Evolutionary conservation across 805 yeast species (phyloP), one percentile per base, ranked within the genome.

Genomic region (Kodamaea kakaduensis): DNA sequence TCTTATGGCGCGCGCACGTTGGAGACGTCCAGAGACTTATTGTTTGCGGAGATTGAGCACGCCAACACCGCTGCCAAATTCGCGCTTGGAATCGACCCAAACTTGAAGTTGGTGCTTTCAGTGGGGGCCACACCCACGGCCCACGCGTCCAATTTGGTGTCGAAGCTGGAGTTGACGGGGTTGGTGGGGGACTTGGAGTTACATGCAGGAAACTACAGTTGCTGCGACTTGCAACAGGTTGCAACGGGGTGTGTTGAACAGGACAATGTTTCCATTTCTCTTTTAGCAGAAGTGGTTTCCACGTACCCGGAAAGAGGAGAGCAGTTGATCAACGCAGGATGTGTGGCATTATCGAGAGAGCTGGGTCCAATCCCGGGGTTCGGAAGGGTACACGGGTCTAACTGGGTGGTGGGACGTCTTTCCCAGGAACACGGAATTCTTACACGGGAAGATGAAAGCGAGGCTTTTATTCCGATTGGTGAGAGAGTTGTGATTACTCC

Each of bases 121-220:
- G 84, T 83, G 16, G 94, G 94, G 15, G 88, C 93, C 1, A 82
- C 94, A 0, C 93, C 93, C 29, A 84, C 90, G 0, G 77, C 84
- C 4, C 85, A 81, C 50, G 73, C 84, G 0, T 63, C 78, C 17
- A 60, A 60, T 40, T 20, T 40, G 8, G 42, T 62, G 36, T 36
- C 51, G 1, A 24, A 37, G n/a, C 42, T 37, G 7, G 61, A 54
- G 21, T 29, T 59, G 30, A 7, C 10, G 15, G 47, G 14, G 24
- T 39, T 66, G 14, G 37, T 40, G 5, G 80, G 78, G 4, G 48
- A 52, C 1, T 57, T 84, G 25, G 93, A 84, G 50, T 52, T 84
- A 12, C 94, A 84, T 52, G 89, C 90, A n/a, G 94, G 94, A 9
- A 83, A 84, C 51, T 84, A 80, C 50, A 71, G 81, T 3, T 71